phyloP scores from a whole-genome alignment of 495 filamentous ascomycete genomes.

The Aspergillus heteromorphus region DNA sequence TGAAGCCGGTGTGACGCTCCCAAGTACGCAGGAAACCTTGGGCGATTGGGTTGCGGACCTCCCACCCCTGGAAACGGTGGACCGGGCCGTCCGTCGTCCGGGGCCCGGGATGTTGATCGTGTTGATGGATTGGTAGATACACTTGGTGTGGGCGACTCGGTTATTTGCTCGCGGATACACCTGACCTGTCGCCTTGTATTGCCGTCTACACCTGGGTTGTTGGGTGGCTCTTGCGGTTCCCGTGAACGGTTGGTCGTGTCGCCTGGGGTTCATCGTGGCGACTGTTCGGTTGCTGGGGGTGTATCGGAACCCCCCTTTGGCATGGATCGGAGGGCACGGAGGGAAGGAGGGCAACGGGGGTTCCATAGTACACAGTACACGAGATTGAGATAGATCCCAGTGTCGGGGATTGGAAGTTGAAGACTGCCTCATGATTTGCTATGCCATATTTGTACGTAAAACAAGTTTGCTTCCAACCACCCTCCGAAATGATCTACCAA shows the following conservation, averaged over 20 bases:
- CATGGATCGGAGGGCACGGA: slow-evolving; percentile 1
- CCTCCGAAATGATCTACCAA: neutral
- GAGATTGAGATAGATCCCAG: slow-evolving; percentile 19
- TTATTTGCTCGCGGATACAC: slow-evolving; percentile 1
- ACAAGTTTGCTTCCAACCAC: neutral
- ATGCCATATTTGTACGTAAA: slow-evolving; percentile 7
- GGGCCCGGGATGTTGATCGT: slow-evolving; percentile 22
- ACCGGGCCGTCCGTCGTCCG: slow-evolving; percentile 19
- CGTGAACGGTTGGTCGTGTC: slow-evolving; percentile 18
- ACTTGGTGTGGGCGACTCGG: slow-evolving; percentile 2
- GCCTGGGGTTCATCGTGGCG: slow-evolving; percentile 14
- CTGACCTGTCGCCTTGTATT: slow-evolving; percentile 10
- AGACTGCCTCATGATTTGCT: slow-evolving; percentile 1
- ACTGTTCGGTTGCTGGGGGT: slow-evolving; percentile 3
- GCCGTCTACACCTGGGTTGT: slow-evolving; percentile 11
- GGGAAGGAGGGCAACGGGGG: slow-evolving; percentile 1
- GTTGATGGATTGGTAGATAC: slow-evolving; percentile 21
- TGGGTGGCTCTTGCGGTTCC: slow-evolving; percentile 17
- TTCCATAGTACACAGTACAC: slow-evolving; percentile 12
- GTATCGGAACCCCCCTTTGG: slow-evolving; percentile 6
- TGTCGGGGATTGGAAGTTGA: slow-evolving; percentile 9
- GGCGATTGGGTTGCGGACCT: slow-evolving; percentile 24
- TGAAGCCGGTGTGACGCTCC: slow-evolving; percentile 21
- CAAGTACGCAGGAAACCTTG: slow-evolving; percentile 26
- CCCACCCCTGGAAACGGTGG: slow-evolving; percentile 21